phyloP scores from a whole-genome alignment of 345 rosid species.

The Gossypium raimondii region DNA sequence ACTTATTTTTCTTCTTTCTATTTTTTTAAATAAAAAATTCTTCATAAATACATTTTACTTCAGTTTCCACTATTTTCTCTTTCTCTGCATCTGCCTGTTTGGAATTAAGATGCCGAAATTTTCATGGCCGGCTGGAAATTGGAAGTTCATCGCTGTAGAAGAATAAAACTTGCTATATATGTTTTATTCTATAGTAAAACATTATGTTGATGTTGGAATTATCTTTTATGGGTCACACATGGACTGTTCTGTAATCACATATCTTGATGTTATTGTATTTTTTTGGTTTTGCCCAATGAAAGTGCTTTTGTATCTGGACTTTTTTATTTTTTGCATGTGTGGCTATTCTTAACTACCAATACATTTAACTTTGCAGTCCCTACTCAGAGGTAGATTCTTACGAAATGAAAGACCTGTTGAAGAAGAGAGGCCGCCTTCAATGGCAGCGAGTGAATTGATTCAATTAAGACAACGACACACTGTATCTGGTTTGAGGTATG shows the following conservation, averaged over 20 bases:
- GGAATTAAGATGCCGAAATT: not conserved
- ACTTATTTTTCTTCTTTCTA: not conserved
- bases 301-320: not conserved
- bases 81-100: not conserved
- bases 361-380: slow-evolving; percentile 48
- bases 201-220: not conserved
- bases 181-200: not conserved
- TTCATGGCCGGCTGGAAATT: not conserved
- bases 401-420: slow-evolving; percentile 78
- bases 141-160: not conserved
- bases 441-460: slow-evolving; percentile 77
- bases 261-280: not conserved
- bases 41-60: not conserved
- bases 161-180: not conserved
- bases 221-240: not conserved
- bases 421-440: slow-evolving; percentile 76
- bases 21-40: not conserved
- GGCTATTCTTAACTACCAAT: slow-evolving; percentile 17
- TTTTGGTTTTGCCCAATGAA: not conserved
- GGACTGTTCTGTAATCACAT: not conserved
- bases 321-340: slow-evolving; percentile 7
- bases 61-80: not conserved
- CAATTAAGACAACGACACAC: slow-evolving; percentile 87
- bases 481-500: slow-evolving; percentile 91
- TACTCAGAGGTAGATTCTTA: slow-evolving; percentile 94